Evolutionary conservation across 768 basidiomycete species (phyloP), one percentile per base, ranked within the genome.

Genomic region (Vishniacozyma victoriae): DNA sequence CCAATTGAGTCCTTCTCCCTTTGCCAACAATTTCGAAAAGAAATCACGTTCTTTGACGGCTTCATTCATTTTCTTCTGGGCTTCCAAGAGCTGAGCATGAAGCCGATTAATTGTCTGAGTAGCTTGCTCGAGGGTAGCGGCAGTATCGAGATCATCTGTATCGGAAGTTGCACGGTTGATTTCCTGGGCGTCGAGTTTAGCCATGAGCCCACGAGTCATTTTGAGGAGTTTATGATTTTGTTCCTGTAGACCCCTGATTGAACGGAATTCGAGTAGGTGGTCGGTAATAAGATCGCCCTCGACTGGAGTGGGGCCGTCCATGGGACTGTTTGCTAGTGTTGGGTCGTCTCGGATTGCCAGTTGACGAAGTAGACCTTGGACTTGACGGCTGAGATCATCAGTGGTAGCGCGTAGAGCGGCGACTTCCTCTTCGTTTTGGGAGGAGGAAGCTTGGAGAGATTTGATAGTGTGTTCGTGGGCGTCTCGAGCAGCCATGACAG

Each of bases 191-290:
- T 97, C 95, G 78, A 96, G 80, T 75, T 86, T 84, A 29, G 77
- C 73, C 4, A 86, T 89, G 31, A 97, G 77, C 46, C 87, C 85
- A 15, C 92, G 78, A 12, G 85, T 83, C 56, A 93, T 82, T 70
- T 80, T 82, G 39, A 97, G 76, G 19, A 96, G 74, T 59, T 85
- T 86, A 75, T 87, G 85, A 68, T 97, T 97, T 73, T 93, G 91
- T 35, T 83, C 79, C 63, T 96, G 91, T n/a, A 99, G 74, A 12
- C 79, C 76, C 13, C 80, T 78, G 44, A 96, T 79, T 0, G 83
- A 85, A 36, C 78, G 78, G 81, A 90, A 97, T 26, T 87, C 78
- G 20, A 96, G 86, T 16, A 97, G 80, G 60, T 90, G 79, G 62
- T 86, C 86, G 15, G 87, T 84, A 70, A 97, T 92, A 54, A 96